Base-by-base conservation (phyloP, 805 yeast genomes). In the Yarrowia osloensis region DNA sequence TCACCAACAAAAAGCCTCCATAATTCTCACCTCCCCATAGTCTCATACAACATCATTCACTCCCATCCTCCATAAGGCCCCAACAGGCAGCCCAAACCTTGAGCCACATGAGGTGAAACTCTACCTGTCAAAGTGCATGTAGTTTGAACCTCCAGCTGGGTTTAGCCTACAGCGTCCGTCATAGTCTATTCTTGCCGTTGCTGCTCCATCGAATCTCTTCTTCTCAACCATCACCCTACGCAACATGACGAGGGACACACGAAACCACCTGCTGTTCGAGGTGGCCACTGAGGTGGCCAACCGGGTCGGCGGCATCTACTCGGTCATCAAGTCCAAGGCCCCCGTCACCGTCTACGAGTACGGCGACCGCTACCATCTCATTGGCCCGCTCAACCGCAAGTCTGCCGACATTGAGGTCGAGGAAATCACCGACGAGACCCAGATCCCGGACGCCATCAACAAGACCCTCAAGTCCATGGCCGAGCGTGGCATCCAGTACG, bases 281-380 rank as follows among this genome's bases (percentile, higher is more conserved):
- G 89, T 91, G 52, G 97, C 98, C 69, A 94, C 99, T 1, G 99
- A 94, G 77, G 98, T 94, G 63, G 98, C 98, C 73, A 93, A 95
- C 81, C 84, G 96, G 73, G 98, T 94, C 24, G 99, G 99, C 62
- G 99, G 99, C 40, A 94, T 94, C 77, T 94, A 94, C 80, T 93
- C 98, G 7, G 99, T 94, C 65, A 84, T 94, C 74, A 95, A 95
- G 77, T 91, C 97, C 12, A 94, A 94, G 78, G 98, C 98, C 8
- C 98, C 98, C 9, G 92, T 93, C 69, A 94, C 99, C 9, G 94
- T 90, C 63, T 92, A 96, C 46, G 98, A 94, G 78, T 95, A 92
- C 78, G 85, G 90, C 70, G 91, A 89, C 72, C 83, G 97, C 67
- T 94, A 94, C 79, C 86, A 91, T 26, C 81, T 92, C 62, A 81